A percentile compares a stretch with the other conserved stretches of the same genome.
Conservation (phyloP, 2,329 filamentous ascomycete genomes). For the Colletotrichum abscissum region DNA sequence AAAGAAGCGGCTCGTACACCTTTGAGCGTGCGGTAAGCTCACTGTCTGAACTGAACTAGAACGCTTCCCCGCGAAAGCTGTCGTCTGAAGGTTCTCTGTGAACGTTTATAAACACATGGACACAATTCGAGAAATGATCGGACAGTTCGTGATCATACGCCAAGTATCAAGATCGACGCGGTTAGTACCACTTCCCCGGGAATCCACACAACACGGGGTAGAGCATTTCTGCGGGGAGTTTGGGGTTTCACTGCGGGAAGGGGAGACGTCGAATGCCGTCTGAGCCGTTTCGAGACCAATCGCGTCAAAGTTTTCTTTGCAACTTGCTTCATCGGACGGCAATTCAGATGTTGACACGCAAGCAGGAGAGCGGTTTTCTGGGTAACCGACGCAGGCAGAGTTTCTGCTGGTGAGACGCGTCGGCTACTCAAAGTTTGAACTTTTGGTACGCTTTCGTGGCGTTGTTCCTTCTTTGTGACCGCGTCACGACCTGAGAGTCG, state of each 20-base stretch:
- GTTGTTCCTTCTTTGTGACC: too few relatives aligned
- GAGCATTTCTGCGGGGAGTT: conserved; percentile 12
- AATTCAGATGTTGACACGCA: conserved; percentile 4
- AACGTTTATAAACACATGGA: conserved; percentile 14
- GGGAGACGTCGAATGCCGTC: background rate
- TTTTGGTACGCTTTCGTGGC: background rate
- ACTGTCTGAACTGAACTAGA: too few relatives aligned
- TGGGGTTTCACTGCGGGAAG: background rate
- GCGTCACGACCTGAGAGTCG: background rate
- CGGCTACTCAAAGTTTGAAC: background rate
- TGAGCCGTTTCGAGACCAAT: conserved; percentile 8
- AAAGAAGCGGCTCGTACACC: background rate
- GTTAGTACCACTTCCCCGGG: conserved; percentile 12
- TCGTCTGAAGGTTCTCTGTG: conserved; percentile 2
- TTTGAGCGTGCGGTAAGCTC: background rate
- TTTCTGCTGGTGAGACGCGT: background rate
- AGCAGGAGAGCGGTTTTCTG: background rate
- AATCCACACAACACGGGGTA: conserved; percentile 18
- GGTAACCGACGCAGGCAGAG: conserved; percentile 2
- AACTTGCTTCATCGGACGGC: conserved; percentile 7
- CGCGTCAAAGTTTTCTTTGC: conserved; percentile 3
- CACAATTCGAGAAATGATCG: background rate
- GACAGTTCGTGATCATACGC: conserved; percentile 6
- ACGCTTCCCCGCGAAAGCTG: background rate
- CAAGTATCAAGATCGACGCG: conserved; percentile 11